Conservation (phyloP, 352 stramenopile genomes). For the Phytophthora chlamydospora region DNA sequence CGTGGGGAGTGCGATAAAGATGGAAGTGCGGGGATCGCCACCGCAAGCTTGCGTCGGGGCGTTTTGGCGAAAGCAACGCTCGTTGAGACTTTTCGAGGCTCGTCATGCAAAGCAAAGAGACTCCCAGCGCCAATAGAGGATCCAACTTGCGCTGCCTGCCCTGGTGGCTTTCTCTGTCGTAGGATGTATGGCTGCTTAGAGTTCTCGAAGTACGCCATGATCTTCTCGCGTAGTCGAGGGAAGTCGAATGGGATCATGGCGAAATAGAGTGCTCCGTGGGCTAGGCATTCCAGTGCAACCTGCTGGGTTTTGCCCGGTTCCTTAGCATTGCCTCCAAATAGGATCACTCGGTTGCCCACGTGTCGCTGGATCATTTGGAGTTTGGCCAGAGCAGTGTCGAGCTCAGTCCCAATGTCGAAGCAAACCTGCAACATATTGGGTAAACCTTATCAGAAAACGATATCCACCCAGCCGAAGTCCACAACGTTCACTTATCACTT, state of each 20-base stretch:
- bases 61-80: slow-evolving; percentile 45
- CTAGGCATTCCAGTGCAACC: slow-evolving; percentile 50
- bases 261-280: slow-evolving; percentile 64
- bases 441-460: not conserved
- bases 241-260: slow-evolving; percentile 67
- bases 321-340: slow-evolving; percentile 56
- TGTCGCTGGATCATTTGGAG: slow-evolving; percentile 42
- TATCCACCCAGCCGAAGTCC: not conserved
- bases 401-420: slow-evolving; percentile 60
- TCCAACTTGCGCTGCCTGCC: slow-evolving; percentile 25
- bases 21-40: slow-evolving; percentile 29
- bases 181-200: slow-evolving; percentile 63
- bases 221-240: slow-evolving; percentile 53
- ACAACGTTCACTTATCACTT: slow-evolving; percentile 30
- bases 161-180: slow-evolving; percentile 47
- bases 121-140: slow-evolving; percentile 51
- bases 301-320: slow-evolving; percentile 39
- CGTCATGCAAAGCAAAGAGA: slow-evolving; percentile 47
- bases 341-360: slow-evolving; percentile 55
- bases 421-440: slow-evolving; percentile 43
- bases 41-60: slow-evolving; percentile 40
- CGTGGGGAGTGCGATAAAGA: slow-evolving; percentile 24
- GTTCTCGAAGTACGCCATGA: slow-evolving; percentile 61
- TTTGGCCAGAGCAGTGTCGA: slow-evolving; percentile 52
- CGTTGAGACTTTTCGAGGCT: slow-evolving; percentile 41